Conservation (phyloP, 2,329 filamentous ascomycete genomes). For the Hymenoscyphus albidus region DNA sequence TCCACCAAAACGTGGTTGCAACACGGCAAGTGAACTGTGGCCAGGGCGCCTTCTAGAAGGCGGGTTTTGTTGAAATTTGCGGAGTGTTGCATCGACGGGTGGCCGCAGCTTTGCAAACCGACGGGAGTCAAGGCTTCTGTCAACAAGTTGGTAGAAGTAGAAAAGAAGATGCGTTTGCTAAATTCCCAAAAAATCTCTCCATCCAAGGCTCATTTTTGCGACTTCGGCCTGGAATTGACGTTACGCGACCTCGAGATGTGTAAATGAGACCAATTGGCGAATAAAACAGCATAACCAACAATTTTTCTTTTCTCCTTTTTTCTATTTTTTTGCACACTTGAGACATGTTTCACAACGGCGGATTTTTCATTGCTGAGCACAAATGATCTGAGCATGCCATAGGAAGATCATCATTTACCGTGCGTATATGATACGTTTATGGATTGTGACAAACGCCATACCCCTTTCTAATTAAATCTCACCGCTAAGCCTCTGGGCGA, state of each 20-base stretch:
- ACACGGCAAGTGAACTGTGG: background rate
- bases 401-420: background rate
- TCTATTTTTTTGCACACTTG: background rate
- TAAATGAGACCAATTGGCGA: background rate
- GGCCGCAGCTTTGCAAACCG: background rate
- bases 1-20: background rate
- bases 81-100: background rate
- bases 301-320: background rate
- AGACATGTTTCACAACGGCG: slow-evolving; percentile 8
- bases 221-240: background rate
- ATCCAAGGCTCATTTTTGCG: too few relatives aligned
- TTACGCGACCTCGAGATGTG: background rate
- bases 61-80: background rate
- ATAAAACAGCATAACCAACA: background rate
- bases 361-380: slow-evolving; percentile 5
- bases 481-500: background rate
- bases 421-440: background rate
- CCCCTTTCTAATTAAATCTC: background rate
- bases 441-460: background rate
- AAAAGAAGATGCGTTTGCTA: too few relatives aligned
- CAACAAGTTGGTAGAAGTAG: background rate
- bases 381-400: background rate
- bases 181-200: too few relatives aligned
- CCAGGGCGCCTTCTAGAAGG: background rate
- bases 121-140: background rate